Base-by-base conservation (phyloP, 1,284 basidiomycete species). In the Taiwanofungus camphoratus region DNA sequence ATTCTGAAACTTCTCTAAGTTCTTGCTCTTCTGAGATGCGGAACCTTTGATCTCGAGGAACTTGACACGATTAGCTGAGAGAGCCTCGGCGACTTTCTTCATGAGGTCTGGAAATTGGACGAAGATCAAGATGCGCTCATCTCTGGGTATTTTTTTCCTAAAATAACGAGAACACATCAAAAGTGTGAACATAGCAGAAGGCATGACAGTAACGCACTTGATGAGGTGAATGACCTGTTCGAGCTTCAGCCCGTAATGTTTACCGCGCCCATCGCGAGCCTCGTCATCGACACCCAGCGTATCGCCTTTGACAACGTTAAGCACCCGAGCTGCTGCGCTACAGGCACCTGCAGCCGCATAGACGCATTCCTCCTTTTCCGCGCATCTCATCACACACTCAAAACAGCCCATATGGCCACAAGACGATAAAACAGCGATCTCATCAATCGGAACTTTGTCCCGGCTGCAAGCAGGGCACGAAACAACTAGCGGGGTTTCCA, bases 41-140 rank as follows among this genome's bases (percentile, higher is more conserved):
- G 79, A 78, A 27, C 93, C 94, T 42, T 78, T 79, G 60, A 96
- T 86, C 57, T 92, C 85, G 29, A 90, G 75, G 64, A 82, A 92
- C 23, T 73, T 70, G 57, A 97, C 81, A 15, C 77, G 75, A 56
- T 91, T 77, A 34, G 77, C 74, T 1, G 63, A 67, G 48, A 97
- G 75, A 0, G 91, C 90, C 48, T 92, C 87, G 5, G 80, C 80
- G 29, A 96, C 88, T 63, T 95, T 96, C 58, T 81, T 80, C 72
- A 87, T 89, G 48, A 97, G 74, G 62, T 96, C 94, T 7, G 82
- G 84, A 73, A 95, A 97, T 58, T 97, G 93, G 11, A 95, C 87
- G 63, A 97, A 97, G 41, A 97, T 79, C 30, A 97, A 76, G 11
- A 94, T 76, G 2, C 91, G 82, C 53, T 96, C 91, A 12, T 82